Evolutionary conservation across 139 green algal species (phyloP).

Genomic region (Chlamydomonas asymmetrica): DNA sequence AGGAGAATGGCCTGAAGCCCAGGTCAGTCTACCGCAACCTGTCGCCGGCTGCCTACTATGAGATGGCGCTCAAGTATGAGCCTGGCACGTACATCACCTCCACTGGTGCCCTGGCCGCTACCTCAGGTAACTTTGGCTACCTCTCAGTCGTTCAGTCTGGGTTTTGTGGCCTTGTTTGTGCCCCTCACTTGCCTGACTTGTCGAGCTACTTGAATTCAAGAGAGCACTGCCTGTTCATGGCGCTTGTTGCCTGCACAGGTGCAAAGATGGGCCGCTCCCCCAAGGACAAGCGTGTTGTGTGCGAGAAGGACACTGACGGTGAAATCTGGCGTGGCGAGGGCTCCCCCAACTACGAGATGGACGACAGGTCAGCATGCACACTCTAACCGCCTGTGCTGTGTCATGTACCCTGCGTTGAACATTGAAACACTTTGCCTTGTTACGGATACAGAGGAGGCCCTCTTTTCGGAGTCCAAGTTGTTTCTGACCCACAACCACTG

Average conservation of each 20-base stretch:
- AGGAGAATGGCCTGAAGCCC: conserved; percentile 73
- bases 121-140: conserved; percentile 39
- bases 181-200: too few species aligned
- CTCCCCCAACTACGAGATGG: conserved; percentile 35
- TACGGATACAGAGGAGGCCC: too few species aligned
- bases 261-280: conserved; percentile 69
- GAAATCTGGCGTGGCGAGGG: conserved; percentile 79
- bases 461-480: too few species aligned
- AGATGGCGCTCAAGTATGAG: conserved; percentile 61
- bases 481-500: too few species aligned
- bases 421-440: too few species aligned
- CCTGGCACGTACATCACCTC: conserved; percentile 67
- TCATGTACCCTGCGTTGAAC: too few species aligned
- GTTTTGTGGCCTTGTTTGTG: background rate
- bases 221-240: background rate
- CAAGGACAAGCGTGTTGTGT: conserved; percentile 93
- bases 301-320: conserved; percentile 60
- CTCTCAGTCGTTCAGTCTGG: conserved; percentile 21
- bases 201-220: background rate
- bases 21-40: conserved; percentile 68
- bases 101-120: conserved; percentile 76
- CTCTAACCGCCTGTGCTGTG: too few species aligned
- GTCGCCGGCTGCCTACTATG: conserved; percentile 12
- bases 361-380: too few species aligned
- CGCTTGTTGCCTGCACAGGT: background rate